Evolutionary conservation across 345 rosid species (phyloP).

Genomic region (Hibiscus tridactylites): DNA sequence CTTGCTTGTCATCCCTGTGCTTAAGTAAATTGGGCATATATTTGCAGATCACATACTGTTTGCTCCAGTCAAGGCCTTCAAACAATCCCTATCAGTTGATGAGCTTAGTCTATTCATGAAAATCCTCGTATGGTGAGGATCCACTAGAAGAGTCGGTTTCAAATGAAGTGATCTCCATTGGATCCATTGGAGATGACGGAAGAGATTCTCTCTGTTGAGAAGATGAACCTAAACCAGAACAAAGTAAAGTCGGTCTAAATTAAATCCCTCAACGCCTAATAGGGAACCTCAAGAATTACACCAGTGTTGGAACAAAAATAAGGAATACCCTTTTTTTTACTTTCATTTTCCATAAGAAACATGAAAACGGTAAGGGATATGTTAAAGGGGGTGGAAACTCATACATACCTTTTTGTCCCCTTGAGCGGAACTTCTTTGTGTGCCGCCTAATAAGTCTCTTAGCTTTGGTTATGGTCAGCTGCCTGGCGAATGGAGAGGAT

Average conservation of each 20-base stretch:
- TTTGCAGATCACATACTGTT: not conserved
- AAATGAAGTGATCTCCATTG: constrained; percentile 54
- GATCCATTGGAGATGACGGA: constrained; percentile 78
- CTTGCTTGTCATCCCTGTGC: not conserved
- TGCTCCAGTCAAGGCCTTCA: constrained; percentile 11
- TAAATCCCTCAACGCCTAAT: not conserved
- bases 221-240: constrained; percentile 50
- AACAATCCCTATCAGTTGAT: not conserved
- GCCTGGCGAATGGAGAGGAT: constrained; percentile 77
- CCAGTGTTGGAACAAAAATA: not conserved
- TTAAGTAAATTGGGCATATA: not conserved
- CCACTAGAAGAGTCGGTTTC: constrained; percentile 76
- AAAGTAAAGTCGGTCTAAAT: constrained; percentile 4
- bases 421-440: constrained; percentile 78
- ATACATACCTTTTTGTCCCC: constrained; percentile 65
- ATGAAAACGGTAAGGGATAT: not conserved
- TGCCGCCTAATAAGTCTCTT: constrained; percentile 76
- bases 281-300: not conserved
- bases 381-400: not conserved
- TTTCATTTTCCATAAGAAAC: not conserved
- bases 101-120: constrained; percentile 31
- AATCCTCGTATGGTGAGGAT: constrained; percentile 79
- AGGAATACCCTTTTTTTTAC: not conserved
- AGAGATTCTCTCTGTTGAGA: constrained; percentile 67
- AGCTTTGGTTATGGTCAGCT: constrained; percentile 86